phyloP scores from a whole-genome alignment of 78 protist genomes.

The Polysphondylium violaceum region DNA sequence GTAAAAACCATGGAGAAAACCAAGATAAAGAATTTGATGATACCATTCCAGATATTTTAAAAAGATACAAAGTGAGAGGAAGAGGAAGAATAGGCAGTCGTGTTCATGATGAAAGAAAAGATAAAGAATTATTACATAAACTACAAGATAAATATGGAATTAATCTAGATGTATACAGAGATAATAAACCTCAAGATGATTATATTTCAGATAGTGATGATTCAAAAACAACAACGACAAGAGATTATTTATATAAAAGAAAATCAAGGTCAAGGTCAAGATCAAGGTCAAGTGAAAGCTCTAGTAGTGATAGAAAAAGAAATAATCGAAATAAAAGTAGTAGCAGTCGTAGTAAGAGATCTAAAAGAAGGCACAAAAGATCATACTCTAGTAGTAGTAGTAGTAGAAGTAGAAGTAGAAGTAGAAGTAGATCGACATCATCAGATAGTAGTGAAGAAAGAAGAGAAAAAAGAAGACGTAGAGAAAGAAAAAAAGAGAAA shows the following conservation, averaged over 20 bases:
- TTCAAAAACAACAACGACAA: background rate
- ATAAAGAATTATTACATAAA: conserved; percentile 14
- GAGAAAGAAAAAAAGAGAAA: background rate
- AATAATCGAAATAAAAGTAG: background rate
- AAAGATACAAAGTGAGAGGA: conserved; percentile 51
- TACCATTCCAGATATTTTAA: conserved; percentile 52
- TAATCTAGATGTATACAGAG: conserved; percentile 30
- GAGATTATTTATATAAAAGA: background rate
- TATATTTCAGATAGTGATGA: background rate
- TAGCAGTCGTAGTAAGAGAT: background rate
- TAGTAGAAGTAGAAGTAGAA: background rate
- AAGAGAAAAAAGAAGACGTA: background rate
- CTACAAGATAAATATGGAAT: conserved; percentile 52
- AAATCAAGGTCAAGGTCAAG: background rate
- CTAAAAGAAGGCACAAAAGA: conserved; percentile 1
- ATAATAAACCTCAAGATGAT: background rate
- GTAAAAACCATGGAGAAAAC: too few species aligned
- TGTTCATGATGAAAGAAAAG: conserved; percentile 70
- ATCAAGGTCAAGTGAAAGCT: background rate
- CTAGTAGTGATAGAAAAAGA: background rate
- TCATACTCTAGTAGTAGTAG: background rate
- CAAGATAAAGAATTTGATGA: conserved; percentile 58
- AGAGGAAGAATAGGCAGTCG: conserved; percentile 74
- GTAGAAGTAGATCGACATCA: background rate
- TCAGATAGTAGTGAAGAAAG: background rate